A percentile compares a stretch with the other conserved stretches of the same genome.
phyloP scores from a whole-genome alignment of 1,139 yeast genomes.

The Hansenula anomala region DNA sequence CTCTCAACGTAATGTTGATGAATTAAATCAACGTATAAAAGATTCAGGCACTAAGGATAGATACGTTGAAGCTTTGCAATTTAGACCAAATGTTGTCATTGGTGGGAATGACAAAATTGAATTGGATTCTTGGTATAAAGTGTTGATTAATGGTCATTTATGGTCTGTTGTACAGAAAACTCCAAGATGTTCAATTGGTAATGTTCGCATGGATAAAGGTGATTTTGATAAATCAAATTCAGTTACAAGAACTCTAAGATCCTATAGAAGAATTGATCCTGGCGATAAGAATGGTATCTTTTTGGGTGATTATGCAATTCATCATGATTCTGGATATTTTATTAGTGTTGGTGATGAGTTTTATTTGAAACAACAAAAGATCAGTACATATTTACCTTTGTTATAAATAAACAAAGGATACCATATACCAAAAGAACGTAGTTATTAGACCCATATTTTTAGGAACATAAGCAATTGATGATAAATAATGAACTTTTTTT shows the following conservation, averaged over 20 bases:
- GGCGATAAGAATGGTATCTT: constrained; percentile 28
- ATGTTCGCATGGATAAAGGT: constrained; percentile 31
- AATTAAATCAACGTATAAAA: constrained; percentile 23
- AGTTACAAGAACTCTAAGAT: constrained; percentile 30
- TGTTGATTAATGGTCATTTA: not conserved
- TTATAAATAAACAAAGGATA: too few relatives aligned
- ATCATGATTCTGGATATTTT: constrained; percentile 22
- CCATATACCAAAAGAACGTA: too few relatives aligned
- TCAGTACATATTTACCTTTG: not conserved
- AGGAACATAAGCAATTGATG: too few relatives aligned
- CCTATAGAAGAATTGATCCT: constrained; percentile 34
- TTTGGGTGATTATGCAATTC: constrained; percentile 35
- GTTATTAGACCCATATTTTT: too few relatives aligned
- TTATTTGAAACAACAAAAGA: not conserved
- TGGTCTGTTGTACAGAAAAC: constrained; percentile 18
- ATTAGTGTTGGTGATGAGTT: constrained; percentile 28
- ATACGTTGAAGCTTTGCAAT: constrained; percentile 24
- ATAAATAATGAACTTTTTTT: too few relatives aligned
- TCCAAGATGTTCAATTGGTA: constrained; percentile 36
- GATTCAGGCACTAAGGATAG: constrained; percentile 14
- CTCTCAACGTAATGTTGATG: constrained; percentile 29
- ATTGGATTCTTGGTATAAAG: not conserved
- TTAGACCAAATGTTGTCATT: constrained; percentile 21
- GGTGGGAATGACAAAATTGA: not conserved
- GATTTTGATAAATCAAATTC: constrained; percentile 26